Evolutionary conservation across 441 rosid genomes (phyloP).

Genomic region (Gossypium schwendimanii): DNA sequence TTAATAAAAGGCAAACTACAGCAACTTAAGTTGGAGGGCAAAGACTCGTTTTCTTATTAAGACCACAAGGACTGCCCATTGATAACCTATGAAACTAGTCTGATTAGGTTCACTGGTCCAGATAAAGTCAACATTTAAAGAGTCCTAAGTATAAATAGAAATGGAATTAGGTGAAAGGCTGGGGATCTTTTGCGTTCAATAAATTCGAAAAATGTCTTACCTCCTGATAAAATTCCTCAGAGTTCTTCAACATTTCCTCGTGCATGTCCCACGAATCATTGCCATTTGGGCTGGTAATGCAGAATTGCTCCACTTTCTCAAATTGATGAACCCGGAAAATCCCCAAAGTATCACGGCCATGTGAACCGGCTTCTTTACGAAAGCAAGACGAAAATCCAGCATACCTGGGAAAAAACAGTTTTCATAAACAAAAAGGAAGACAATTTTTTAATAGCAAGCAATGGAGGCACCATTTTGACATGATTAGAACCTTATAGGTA

Average conservation of each 20-base stretch:
- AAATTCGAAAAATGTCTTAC: conserved; percentile 19
- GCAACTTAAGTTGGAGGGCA: neutral
- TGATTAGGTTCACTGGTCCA: neutral
- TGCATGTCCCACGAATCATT: conserved; percentile 66
- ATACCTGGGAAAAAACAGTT: conserved; percentile 40
- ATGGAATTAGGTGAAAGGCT: neutral
- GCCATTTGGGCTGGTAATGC: conserved; percentile 61
- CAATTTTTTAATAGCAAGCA: neutral
- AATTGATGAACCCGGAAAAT: conserved; percentile 72
- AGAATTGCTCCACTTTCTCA: conserved; percentile 70
- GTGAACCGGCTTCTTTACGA: conserved; percentile 80
- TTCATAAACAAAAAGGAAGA: neutral
- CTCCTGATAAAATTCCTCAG: conserved; percentile 60
- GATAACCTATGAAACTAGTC: neutral
- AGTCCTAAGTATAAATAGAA: neutral
- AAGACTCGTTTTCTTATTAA: neutral
- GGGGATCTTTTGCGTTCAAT: neutral
- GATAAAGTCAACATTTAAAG: neutral
- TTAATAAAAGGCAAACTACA: neutral
- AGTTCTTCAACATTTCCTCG: conserved; percentile 61
- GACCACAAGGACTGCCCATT: neutral
- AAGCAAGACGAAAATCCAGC: conserved; percentile 75
- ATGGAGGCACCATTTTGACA: neutral
- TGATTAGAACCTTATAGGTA: conserved; percentile 57
- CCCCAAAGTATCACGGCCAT: conserved; percentile 67